Conservation (phyloP, 1,139 yeast genomes). For the Magnusiomyces sp. region DNA sequence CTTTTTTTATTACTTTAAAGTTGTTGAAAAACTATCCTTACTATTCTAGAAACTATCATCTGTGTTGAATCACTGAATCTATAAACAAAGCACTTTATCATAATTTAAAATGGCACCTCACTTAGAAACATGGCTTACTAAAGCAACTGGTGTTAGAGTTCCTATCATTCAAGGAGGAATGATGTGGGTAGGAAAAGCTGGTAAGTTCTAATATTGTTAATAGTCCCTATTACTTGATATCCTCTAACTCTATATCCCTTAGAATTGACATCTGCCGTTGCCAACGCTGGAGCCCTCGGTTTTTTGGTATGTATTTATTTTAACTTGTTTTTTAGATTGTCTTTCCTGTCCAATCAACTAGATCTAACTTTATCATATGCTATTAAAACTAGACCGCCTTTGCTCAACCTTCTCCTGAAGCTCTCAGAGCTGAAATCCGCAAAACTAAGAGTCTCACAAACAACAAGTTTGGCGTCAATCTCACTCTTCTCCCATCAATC, state of each 20-base stretch:
- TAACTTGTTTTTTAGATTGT: no score
- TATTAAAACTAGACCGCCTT: no score
- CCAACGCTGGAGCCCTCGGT: slow-evolving; percentile 33
- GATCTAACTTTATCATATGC: no score
- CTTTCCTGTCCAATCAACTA: no score
- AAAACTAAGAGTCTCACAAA: slow-evolving; percentile 21
- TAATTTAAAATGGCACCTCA: slow-evolving; percentile 4
- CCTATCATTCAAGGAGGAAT: slow-evolving; percentile 32
- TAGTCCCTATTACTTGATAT: background rate
- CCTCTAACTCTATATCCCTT: background rate
- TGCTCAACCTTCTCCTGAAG: slow-evolving; percentile 29
- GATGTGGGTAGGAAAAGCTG: slow-evolving; percentile 30
- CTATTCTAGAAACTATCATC: background rate
- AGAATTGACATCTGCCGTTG: slow-evolving; percentile 31
- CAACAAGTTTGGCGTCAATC: slow-evolving; percentile 32
- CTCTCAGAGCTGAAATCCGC: slow-evolving; percentile 27
- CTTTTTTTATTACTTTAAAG: background rate
- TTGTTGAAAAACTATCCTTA: background rate
- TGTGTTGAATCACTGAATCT: background rate
- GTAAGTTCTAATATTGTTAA: background rate
- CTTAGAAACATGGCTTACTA: slow-evolving; percentile 29
- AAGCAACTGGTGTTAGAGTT: slow-evolving; percentile 31
- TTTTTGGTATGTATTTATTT: no score
- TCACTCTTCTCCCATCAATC: slow-evolving; percentile 32
- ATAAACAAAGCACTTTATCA: background rate